These are phyloP conservation scores for Carex scoparia DNA, from an alignment of 176 grass and related monocot genomes.

Conservation along the genomic window DNA sequence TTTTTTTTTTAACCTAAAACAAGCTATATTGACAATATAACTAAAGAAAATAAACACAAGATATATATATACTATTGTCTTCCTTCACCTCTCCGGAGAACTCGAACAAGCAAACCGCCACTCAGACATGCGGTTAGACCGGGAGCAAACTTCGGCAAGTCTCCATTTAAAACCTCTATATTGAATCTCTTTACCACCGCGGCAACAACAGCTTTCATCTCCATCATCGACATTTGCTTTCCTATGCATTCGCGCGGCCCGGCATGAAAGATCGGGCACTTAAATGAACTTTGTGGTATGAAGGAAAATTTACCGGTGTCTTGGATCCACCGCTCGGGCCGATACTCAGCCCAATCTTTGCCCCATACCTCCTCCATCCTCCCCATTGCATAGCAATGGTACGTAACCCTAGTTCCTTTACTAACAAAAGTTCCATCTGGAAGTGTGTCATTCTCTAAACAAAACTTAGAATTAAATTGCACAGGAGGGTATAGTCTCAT, in stretches of 20 bases:
- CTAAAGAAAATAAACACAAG: neutral
- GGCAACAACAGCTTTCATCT: constrained; percentile 58
- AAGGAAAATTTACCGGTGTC: constrained; percentile 26
- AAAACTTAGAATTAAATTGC: constrained; percentile 77
- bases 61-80: neutral
- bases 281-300: constrained; percentile 43
- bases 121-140: constrained; percentile 59
- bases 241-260: constrained; percentile 64
- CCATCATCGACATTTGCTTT: constrained; percentile 57
- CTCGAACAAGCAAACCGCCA: constrained; percentile 49
- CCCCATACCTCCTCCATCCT: constrained; percentile 81
- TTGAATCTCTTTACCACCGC: constrained; percentile 49
- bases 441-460: constrained; percentile 56
- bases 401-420: constrained; percentile 56
- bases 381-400: constrained; percentile 80
- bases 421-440: constrained; percentile 57
- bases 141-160: constrained; percentile 40
- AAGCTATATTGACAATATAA: neutral
- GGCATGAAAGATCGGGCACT: constrained; percentile 66
- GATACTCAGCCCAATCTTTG: constrained; percentile 57
- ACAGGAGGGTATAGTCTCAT: constrained; percentile 87
- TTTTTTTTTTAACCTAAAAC: neutral
- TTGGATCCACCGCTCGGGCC: constrained; percentile 59
- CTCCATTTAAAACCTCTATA: constrained; percentile 35
- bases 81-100: constrained; percentile 26